Conservation (phyloP, 257 asterid species). For the Eustoma russellianum region DNA sequence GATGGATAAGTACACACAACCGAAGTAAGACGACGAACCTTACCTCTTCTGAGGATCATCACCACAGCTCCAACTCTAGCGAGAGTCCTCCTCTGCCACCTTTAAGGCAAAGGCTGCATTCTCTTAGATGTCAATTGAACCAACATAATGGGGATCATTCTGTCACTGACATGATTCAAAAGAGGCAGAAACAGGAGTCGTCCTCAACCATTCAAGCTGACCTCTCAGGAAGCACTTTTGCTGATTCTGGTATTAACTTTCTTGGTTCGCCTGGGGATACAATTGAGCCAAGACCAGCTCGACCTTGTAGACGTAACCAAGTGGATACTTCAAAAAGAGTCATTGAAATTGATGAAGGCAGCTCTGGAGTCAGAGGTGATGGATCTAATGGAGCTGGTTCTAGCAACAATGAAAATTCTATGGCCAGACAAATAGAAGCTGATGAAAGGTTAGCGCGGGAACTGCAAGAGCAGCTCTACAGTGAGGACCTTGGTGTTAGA, state of each 20-base stretch:
- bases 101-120: constrained; percentile 25
- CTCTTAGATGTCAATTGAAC: constrained; percentile 25
- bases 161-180: constrained; percentile 23
- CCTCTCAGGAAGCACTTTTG: constrained; percentile 41
- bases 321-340: constrained; percentile 23
- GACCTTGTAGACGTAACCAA: constrained; percentile 12
- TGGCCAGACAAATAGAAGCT: constrained; percentile 75
- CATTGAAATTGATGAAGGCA: constrained; percentile 45
- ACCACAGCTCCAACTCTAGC: constrained; percentile 16
- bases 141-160: constrained; percentile 23
- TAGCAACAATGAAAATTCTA: constrained; percentile 24
- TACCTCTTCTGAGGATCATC: constrained; percentile 21
- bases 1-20: constrained; percentile 54
- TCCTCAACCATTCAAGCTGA: constrained; percentile 35
- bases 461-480: constrained; percentile 84
- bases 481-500: constrained; percentile 47
- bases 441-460: constrained; percentile 87
- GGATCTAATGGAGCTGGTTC: constrained; percentile 11
- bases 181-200: constrained; percentile 53
- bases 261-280: constrained; percentile 37
- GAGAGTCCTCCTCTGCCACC: constrained; percentile 23
- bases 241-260: constrained; percentile 37
- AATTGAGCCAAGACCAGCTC: constrained; percentile 21
- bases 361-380: constrained; percentile 35
- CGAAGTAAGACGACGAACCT: constrained; percentile 22